Evolutionary conservation across 2,329 filamentous ascomycete species (phyloP), one percentile per base, ranked within the genome.

Genomic region (Ramularia endophylla): DNA sequence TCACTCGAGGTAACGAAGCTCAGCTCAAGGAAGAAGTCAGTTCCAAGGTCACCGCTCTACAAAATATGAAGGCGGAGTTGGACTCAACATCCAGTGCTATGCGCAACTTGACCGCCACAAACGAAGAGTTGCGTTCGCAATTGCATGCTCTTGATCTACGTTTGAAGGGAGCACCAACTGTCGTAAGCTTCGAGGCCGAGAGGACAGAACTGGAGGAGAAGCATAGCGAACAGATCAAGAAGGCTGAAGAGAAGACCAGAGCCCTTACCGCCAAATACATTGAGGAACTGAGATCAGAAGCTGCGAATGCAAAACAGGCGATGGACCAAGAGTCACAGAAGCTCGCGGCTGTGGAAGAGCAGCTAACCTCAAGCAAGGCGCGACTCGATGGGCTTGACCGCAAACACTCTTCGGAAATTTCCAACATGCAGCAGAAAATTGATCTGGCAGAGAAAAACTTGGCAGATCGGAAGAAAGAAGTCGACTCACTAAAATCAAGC

Each of bases 231-330:
- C 19, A 35, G 11, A 20, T 39, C 15, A 8, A 52, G 36, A 34
- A 45, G 22, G 28, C 36, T 3, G 38, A 40, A 20, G 13, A 41
- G 25, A 33, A n/a, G n/a, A n/a, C n/a, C n/a, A n/a, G n/a, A n/a
- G n/a, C n/a, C n/a, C n/a, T n/a, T n/a, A n/a, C n/a, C n/a, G n/a
- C n/a, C n/a, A n/a, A n/a, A n/a, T n/a, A n/a, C n/a, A n/a, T n/a
- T n/a, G n/a, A n/a, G n/a, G n/a, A n/a, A n/a, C n/a, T n/a, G n/a
- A n/a, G n/a, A n/a, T n/a, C 38, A 22, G 36, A 51, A 17, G 27
- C 36, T 9, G 38, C 47, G 5, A 52, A 53, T 33, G 36, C 38
- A 8, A 16, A 48, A 25, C 47, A 45, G 43, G 40, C 31, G 13
- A 7, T 49, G 16, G 28, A 13, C 5, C 36, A 17, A 20, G 41